Evolutionary conservation across 192 early-diverging fungal genomes (phyloP).

Genomic region (Dimargaris verticillata): DNA sequence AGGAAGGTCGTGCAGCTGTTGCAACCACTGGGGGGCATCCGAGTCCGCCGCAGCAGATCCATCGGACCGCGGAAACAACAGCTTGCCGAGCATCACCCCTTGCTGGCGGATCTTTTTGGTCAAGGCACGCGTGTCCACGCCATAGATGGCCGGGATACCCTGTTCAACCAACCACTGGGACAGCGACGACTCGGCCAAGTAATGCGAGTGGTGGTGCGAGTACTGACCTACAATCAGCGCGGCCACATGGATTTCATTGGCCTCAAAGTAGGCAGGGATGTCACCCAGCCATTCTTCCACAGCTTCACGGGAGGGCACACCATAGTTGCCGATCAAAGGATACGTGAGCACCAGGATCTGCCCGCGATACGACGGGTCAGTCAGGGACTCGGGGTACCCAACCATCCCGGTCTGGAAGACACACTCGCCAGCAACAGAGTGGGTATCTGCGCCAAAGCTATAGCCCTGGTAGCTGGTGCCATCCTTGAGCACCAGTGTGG

Average conservation of each 20-base stretch:
- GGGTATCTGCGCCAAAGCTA: slow-evolving; percentile 85
- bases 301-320: slow-evolving; percentile 77
- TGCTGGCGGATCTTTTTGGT: slow-evolving; percentile 91
- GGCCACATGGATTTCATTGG: slow-evolving; percentile 81
- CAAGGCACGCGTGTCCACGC: slow-evolving; percentile 89
- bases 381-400: slow-evolving; percentile 96
- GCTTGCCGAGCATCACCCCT: slow-evolving; percentile 81
- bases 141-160: slow-evolving; percentile 81
- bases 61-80: slow-evolving; percentile 60
- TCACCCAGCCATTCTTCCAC: slow-evolving; percentile 72
- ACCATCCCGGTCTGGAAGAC: slow-evolving; percentile 99
- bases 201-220: slow-evolving; percentile 84
- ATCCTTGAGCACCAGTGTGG: slow-evolving; percentile 71
- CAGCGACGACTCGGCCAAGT: slow-evolving; percentile 71
- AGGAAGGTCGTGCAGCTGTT: slow-evolving; percentile 58
- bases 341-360: slow-evolving; percentile 98
- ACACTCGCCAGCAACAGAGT: slow-evolving; percentile 82
- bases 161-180: slow-evolving; percentile 83
- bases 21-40: slow-evolving; percentile 31
- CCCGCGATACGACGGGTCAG: slow-evolving; percentile 94
- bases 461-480: slow-evolving; percentile 71
- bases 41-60: slow-evolving; percentile 21
- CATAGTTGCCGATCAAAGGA: slow-evolving; percentile 95
- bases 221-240: slow-evolving; percentile 86
- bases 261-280: slow-evolving; percentile 90